Evolutionary conservation across 192 early-diverging fungal genomes (phyloP).

Genomic region (Irineochytrium annulatum): DNA sequence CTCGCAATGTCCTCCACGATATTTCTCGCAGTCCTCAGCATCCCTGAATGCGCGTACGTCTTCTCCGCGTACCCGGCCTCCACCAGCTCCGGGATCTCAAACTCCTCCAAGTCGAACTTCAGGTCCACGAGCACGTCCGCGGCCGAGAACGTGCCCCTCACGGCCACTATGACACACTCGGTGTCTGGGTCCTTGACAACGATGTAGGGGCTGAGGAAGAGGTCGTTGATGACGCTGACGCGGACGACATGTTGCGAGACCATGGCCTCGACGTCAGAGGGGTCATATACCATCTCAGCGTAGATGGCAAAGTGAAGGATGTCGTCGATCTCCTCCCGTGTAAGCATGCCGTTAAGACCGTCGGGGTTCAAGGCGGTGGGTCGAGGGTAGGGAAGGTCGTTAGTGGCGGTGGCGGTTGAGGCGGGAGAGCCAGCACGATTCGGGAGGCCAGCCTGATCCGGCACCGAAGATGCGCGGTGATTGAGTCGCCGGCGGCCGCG

Average conservation of each 20-base stretch:
- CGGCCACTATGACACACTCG: slow-evolving; percentile 36
- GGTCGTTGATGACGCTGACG: slow-evolving; percentile 24
- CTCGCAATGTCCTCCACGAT: slow-evolving; percentile 25
- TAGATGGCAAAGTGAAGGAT: slow-evolving; percentile 36
- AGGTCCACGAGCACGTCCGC: slow-evolving; percentile 42
- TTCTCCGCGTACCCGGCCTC: slow-evolving; percentile 12
- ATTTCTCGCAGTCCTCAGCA: slow-evolving; percentile 30
- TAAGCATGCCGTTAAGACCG: slow-evolving; percentile 10
- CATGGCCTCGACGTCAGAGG: slow-evolving; percentile 20
- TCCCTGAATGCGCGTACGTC: slow-evolving; percentile 29
- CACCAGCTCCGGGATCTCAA: slow-evolving; percentile 30
- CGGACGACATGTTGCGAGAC: slow-evolving; percentile 1
- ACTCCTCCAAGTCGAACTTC: slow-evolving; percentile 28
- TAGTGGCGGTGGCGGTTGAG: too few relatives aligned
- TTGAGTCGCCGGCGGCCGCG: too few relatives aligned
- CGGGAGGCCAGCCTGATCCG: too few relatives aligned
- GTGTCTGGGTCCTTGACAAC: slow-evolving; percentile 34
- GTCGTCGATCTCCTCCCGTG: slow-evolving; percentile 32
- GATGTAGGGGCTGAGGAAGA: slow-evolving; percentile 38
- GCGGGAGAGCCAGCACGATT: too few relatives aligned
- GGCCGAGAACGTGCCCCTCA: slow-evolving; percentile 39
- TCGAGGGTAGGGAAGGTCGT: too few relatives aligned
- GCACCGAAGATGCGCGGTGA: too few relatives aligned
- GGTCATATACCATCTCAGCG: slow-evolving; percentile 38
- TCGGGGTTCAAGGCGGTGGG: too few relatives aligned